phyloP scores from a whole-genome alignment of 2,329 filamentous ascomycete genomes.

The Diaporthe caulivora region DNA sequence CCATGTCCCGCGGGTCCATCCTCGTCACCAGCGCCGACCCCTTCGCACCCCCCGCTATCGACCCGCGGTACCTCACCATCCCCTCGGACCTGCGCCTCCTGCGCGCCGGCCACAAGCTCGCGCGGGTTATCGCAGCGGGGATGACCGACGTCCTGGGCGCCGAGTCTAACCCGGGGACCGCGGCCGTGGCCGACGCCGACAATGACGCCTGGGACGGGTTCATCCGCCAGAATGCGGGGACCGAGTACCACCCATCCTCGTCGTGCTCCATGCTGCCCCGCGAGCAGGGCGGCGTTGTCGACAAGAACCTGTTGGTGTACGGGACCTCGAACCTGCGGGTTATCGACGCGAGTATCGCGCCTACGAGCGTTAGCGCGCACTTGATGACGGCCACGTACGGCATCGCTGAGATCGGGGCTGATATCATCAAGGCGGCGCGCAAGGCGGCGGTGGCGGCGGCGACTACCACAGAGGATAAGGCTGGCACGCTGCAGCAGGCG shows the following conservation, averaged over 20 bases:
- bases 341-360: conserved; percentile 60
- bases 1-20: conserved; percentile 65
- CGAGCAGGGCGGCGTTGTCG: conserved; percentile 58
- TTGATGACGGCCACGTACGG: conserved; percentile 46
- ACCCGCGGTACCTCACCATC: conserved; percentile 56
- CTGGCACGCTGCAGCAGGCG: background rate
- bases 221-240: conserved; percentile 42
- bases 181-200: conserved; percentile 43
- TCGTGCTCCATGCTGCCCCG: conserved; percentile 60
- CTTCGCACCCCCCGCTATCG: conserved; percentile 53
- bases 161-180: conserved; percentile 51
- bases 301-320: conserved; percentile 56
- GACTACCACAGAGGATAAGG: background rate
- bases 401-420: conserved; percentile 43
- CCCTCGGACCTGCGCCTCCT: conserved; percentile 65
- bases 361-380: conserved; percentile 48
- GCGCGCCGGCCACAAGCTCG: conserved; percentile 52
- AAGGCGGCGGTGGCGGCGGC: background rate
- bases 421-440: conserved; percentile 29
- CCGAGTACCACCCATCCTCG: conserved; percentile 55
- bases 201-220: conserved; percentile 44
- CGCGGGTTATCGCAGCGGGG: conserved; percentile 45
- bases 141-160: conserved; percentile 50
- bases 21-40: conserved; percentile 61
- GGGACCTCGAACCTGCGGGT: conserved; percentile 58